Conservation (phyloP, 495 filamentous ascomycete genomes). For the Neurospora terricola region DNA sequence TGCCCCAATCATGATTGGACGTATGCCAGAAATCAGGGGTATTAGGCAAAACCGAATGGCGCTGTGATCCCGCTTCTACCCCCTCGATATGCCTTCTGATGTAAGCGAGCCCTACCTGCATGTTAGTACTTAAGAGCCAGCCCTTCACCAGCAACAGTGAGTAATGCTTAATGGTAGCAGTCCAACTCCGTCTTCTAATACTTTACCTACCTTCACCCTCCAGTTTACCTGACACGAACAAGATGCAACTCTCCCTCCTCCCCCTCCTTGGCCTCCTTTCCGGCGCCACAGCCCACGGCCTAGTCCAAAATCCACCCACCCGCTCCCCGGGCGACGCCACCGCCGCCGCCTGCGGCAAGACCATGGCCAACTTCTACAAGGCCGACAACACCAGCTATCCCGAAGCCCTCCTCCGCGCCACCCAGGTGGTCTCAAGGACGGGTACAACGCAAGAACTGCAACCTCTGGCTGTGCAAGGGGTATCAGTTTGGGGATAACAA, state of each 20-base stretch:
- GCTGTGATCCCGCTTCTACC: not conserved
- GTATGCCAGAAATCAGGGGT: not conserved
- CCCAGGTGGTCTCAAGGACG: constrained; percentile 35
- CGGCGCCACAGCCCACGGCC: constrained; percentile 51
- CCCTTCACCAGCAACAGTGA: not conserved
- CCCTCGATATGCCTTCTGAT: not conserved
- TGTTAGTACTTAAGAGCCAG: not conserved
- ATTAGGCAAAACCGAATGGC: constrained; percentile 12
- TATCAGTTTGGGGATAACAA: constrained; percentile 63
- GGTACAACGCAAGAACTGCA: constrained; percentile 50
- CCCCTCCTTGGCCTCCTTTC: constrained; percentile 39
- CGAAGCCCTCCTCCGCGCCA: constrained; percentile 52
- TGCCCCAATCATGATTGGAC: not conserved
- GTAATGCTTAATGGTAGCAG: no score
- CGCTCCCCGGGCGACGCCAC: constrained; percentile 54
- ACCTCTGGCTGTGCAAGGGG: constrained; percentile 63
- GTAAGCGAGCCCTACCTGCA: not conserved
- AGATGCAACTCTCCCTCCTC: constrained; percentile 11
- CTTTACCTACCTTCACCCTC: not conserved
- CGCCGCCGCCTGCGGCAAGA: constrained; percentile 49
- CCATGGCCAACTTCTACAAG: constrained; percentile 50
- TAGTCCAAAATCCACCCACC: constrained; percentile 46
- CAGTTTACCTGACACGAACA: not conserved
- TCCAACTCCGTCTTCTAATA: no score
- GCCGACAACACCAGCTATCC: constrained; percentile 59